Conservation (phyloP, 345 rosid genomes). For the Salix dunnii region DNA sequence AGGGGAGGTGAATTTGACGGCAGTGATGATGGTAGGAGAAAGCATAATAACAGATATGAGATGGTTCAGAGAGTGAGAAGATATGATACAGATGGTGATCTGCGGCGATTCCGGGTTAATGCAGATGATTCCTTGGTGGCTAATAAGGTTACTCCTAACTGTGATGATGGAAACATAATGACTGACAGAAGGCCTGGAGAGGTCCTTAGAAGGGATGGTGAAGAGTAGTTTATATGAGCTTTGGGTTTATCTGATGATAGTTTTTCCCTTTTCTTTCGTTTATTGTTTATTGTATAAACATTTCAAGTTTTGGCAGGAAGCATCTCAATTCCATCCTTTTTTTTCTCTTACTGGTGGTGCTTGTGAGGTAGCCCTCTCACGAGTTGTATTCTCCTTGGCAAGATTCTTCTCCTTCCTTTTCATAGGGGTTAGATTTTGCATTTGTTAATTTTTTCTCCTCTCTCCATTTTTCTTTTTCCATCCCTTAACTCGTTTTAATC, state of each 20-base stretch:
- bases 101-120: slow-evolving; percentile 4
- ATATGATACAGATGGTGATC: slow-evolving; percentile 20
- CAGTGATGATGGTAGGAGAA: slow-evolving; percentile 34
- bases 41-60: slow-evolving; percentile 29
- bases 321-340: slow-evolving; percentile 9
- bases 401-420: neutral
- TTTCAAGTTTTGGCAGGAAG: slow-evolving; percentile 16
- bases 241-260: neutral
- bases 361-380: neutral
- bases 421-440: neutral
- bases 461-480: neutral
- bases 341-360: neutral
- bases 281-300: neutral
- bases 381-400: neutral
- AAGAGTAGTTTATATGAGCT: neutral
- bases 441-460: neutral
- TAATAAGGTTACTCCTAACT: slow-evolving; percentile 4
- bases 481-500: neutral
- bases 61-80: slow-evolving; percentile 25
- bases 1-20: slow-evolving; percentile 28
- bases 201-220: slow-evolving; percentile 2
- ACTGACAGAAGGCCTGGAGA: slow-evolving; percentile 11
- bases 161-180: slow-evolving; percentile 1
- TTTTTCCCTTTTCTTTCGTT: neutral
- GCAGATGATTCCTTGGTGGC: slow-evolving; percentile 8